These are phyloP conservation scores for Maudiozyma turicensis DNA, from an alignment of 805 yeast genomes.

Conservation along the genomic window DNA sequence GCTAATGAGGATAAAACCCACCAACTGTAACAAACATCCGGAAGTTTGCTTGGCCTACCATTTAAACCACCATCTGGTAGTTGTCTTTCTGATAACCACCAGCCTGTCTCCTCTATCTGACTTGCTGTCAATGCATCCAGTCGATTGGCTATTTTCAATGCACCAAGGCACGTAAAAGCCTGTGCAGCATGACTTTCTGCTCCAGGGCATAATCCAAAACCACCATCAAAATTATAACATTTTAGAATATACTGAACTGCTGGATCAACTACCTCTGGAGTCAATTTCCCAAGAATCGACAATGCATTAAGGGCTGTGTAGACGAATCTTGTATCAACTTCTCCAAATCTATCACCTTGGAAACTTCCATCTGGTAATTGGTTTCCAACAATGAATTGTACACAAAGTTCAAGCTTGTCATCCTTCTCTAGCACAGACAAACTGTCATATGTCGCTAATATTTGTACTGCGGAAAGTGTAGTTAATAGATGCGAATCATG, in stretches of 20 bases:
- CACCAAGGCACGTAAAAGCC: slow-evolving; percentile 75
- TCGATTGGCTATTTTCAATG: slow-evolving; percentile 57
- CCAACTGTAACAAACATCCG: slow-evolving; percentile 98
- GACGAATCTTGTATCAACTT: slow-evolving; percentile 84
- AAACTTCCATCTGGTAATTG: slow-evolving; percentile 55
- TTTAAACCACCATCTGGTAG: slow-evolving; percentile 80
- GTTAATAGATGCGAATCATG: slow-evolving; percentile 85
- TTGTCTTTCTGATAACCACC: slow-evolving; percentile 93
- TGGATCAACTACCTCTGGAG: slow-evolving; percentile 43
- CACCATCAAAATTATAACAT: slow-evolving; percentile 92
- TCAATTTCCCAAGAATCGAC: slow-evolving; percentile 56
- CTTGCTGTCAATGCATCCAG: slow-evolving; percentile 38
- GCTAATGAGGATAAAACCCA: slow-evolving; percentile 82
- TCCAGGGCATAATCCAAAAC: slow-evolving; percentile 88
- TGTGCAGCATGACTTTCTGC: slow-evolving; percentile 95
- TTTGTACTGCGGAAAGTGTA: slow-evolving; percentile 81
- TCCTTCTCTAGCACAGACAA: slow-evolving; percentile 34
- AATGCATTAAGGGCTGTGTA: slow-evolving; percentile 72
- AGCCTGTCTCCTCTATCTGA: slow-evolving; percentile 41
- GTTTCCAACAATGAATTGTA: slow-evolving; percentile 31
- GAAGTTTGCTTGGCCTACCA: slow-evolving; percentile 91
- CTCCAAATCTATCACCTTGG: slow-evolving; percentile 87
- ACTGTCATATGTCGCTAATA: slow-evolving; percentile 56
- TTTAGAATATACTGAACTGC: slow-evolving; percentile 55
- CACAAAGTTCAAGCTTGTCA: slow-evolving; percentile 26